Evolutionary conservation across 1,284 basidiomycete genomes (phyloP).

Genomic region (Ganoderma resinaceum): DNA sequence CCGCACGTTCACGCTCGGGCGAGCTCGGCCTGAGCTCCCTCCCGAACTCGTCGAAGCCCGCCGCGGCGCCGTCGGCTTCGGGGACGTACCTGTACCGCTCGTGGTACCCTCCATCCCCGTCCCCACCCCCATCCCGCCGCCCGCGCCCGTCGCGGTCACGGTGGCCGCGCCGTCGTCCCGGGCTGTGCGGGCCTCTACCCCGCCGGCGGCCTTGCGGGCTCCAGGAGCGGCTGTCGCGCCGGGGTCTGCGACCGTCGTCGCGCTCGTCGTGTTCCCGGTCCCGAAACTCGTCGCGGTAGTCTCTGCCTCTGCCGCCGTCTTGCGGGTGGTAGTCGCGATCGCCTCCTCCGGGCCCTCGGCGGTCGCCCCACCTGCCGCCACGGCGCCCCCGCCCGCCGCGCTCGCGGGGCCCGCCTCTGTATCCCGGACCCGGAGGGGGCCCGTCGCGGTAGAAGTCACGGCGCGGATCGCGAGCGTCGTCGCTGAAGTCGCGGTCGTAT

Average conservation of each 20-base stretch:
- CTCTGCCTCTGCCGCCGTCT: slow-evolving; percentile 43
- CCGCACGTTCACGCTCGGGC: slow-evolving; percentile 21
- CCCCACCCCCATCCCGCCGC: background rate
- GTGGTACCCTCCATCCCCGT: background rate
- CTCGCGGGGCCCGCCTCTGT: slow-evolving; percentile 53
- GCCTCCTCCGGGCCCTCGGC: slow-evolving; percentile 12
- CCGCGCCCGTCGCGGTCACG: background rate
- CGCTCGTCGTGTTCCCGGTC: slow-evolving; percentile 44
- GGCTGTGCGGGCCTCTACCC: slow-evolving; percentile 56
- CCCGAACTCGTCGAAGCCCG: slow-evolving; percentile 74
- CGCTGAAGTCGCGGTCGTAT: background rate
- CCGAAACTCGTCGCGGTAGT: slow-evolving; percentile 39
- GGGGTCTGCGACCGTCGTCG: slow-evolving; percentile 44
- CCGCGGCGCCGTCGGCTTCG: slow-evolving; percentile 1
- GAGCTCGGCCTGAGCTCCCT: slow-evolving; percentile 69
- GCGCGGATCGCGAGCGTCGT: slow-evolving; percentile 17
- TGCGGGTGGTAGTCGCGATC: slow-evolving; percentile 52
- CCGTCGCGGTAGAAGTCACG: slow-evolving; percentile 22
- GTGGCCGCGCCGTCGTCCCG: background rate
- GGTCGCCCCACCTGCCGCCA: slow-evolving; percentile 52
- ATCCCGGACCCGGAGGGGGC: background rate
- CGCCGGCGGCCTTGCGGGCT: slow-evolving; percentile 60
- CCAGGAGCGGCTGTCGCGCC: slow-evolving; percentile 68
- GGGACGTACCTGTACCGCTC: slow-evolving; percentile 6
- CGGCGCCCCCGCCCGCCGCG: slow-evolving; percentile 49